Base-by-base conservation (phyloP, 2,329 filamentous ascomycete genomes). In the Didymella exigua region DNA sequence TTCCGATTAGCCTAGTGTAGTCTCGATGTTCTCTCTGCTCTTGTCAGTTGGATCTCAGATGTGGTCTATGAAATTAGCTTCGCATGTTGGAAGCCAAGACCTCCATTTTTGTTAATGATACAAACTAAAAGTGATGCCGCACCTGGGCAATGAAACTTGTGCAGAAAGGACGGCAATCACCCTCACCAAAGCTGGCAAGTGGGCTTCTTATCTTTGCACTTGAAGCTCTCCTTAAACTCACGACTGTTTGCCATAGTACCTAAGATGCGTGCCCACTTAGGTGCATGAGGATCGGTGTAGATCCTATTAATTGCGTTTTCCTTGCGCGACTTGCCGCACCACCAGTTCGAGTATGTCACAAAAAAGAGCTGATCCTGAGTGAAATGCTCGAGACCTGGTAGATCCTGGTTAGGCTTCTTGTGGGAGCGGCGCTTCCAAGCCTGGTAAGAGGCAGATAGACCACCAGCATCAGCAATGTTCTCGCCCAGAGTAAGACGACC, bases 401-500 rank as follows among this genome's bases (percentile, higher is more conserved):
- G 78, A 33, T 79, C 69, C 65, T 66, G 55, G 34, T 71, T 82
- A 0, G 82, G 77, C n/a, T 78, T 79, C 31, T 80, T 74, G 2
- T 76, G 71, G 27, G 84, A 81, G 10, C 81, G 80, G 59, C 81
- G 82, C 68, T 86, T 82, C 87, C 88, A 91, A 0, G 87, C 86
- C 21, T 81, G 77, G 67, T 84, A 90, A 0, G 86, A 79, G 0
- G 86, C 84, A 7, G 81, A 79, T 0, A 90, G 68, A 13, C 88
- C 88, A 14, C 87, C 87, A 0, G 87, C 85, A 69, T 90, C 88
- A 1, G 87, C 87, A 65, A 90, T 87, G 66, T 90, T 90, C 75
- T 90, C 88, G 18, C 84, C 85, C 2, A 89, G 75, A 0, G 87
- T 90, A 13, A 85, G 76, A 21, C 76, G 77, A 9, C 87, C 88